Percentiles rank a stretch among this genome's conserved stretches.
These are phyloP conservation scores for Gloeopeniophorella convolvens DNA, from an alignment of 768 basidiomycete species.

Conservation along the genomic window DNA sequence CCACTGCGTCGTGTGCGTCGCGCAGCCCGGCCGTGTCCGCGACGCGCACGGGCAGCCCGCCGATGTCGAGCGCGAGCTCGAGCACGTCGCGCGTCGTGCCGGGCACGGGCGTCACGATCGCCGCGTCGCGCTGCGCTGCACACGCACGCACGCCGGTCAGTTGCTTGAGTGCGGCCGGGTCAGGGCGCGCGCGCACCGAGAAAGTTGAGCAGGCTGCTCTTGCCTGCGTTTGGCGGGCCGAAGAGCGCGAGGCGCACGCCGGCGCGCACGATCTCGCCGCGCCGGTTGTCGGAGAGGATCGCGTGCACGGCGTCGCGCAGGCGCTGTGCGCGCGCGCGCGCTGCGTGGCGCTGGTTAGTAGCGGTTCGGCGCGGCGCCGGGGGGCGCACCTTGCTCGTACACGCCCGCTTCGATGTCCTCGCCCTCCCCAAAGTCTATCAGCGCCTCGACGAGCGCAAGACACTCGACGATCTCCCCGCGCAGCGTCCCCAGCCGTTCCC, in stretches of 20 bases:
- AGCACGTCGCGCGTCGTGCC: constrained; percentile 89
- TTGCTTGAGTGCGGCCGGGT: background rate
- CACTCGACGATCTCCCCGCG: constrained; percentile 62
- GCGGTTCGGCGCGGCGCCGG: background rate
- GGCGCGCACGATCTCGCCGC: constrained; percentile 77
- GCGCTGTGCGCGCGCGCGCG: constrained; percentile 40
- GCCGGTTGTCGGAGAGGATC: constrained; percentile 62
- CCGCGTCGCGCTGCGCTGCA: constrained; percentile 77
- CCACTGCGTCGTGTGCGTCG: constrained; percentile 60
- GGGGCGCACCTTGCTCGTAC: constrained; percentile 53
- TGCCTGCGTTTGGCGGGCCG: constrained; percentile 92
- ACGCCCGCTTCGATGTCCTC: constrained; percentile 85
- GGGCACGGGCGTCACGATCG: constrained; percentile 82
- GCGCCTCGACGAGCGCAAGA: constrained; percentile 74
- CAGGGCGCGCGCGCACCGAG: constrained; percentile 41
- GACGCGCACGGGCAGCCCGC: constrained; percentile 72
- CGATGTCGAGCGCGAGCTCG: constrained; percentile 82
- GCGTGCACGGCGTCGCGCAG: constrained; percentile 46
- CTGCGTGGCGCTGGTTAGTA: constrained; percentile 31
- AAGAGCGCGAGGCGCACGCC: constrained; percentile 85
- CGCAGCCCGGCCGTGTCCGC: constrained; percentile 86
- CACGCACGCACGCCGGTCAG: background rate
- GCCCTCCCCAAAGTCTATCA: constrained; percentile 91
- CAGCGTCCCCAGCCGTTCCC: constrained; percentile 55
- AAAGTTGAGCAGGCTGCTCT: constrained; percentile 82